Evolutionary conservation across 306 rosid species (phyloP), one percentile per base, ranked within the genome.

Genomic region (Vigna reflexopilosa): DNA sequence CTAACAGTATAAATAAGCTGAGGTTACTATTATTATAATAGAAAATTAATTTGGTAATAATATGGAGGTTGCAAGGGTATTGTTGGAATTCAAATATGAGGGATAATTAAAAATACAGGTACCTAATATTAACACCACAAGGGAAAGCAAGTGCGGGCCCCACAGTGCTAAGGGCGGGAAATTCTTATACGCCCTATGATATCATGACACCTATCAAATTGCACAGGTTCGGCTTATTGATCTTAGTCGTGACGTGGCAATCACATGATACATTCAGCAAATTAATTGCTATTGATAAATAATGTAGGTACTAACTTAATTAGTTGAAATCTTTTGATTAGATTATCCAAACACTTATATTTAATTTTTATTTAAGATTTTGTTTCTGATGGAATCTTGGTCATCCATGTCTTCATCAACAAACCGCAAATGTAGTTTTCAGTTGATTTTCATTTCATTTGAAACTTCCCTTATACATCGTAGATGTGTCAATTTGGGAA

Each of bases 101-200:
- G 36, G 11, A 71, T 3, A 49, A 24, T 49, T 48, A 49, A 72
- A 42, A 28, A 3, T 38, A 28, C 56, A 66, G 68, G 68, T 59
- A 58, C 0, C 62, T 11, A 52, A 48, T 61, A 38, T 67, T 57
- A 0, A 72, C 56, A 65, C 70, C 11, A 24, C 32, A 30, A 30
- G 28, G 28, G 3, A 26, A 26, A 26, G 28, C 28, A 26, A 12
- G 4, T 6, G 17, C 1, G 70, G 83, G 70, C 3, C 80, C 73
- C 63, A 57, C 28, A 26, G 24, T 1, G 20, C 49, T 34, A 24
- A 77, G 15, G 76, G 87, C 83, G 81, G 76, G 83, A 86, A 83
- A 83, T 38, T n/a, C 78, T 61, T 0, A 52, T 7, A 9, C 28
- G 0, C 4, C 77, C 77, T 67, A 26, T 26, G 2, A 26, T 26